A percentile compares a stretch with the other conserved stretches of the same genome.
Conservation (phyloP, 495 filamentous ascomycete species). For the Aspergillus steynii region DNA sequence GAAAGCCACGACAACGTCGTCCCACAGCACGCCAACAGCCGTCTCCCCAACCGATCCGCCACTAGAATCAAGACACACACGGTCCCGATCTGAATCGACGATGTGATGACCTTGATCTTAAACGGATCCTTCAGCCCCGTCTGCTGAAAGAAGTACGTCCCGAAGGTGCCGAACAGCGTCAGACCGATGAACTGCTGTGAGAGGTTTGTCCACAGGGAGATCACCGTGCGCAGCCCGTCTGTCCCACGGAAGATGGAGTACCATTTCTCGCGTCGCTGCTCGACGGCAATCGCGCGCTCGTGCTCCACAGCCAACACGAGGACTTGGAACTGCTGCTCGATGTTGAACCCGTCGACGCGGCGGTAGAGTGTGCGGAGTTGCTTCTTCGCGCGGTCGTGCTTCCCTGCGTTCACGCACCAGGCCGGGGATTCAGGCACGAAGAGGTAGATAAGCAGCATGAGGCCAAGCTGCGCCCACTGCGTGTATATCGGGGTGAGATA, state of each 20-base stretch:
- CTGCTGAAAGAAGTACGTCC: slow-evolving; percentile 47
- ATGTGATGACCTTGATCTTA: slow-evolving; percentile 41
- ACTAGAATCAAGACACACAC: slow-evolving; percentile 32
- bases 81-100: slow-evolving; percentile 41
- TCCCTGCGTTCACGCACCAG: slow-evolving; percentile 41
- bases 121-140: slow-evolving; percentile 44
- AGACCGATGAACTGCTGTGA: slow-evolving; percentile 45
- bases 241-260: slow-evolving; percentile 40
- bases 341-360: slow-evolving; percentile 26
- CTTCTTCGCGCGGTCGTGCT: slow-evolving; percentile 32
- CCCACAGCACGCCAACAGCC: slow-evolving; percentile 39
- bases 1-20: slow-evolving; percentile 28
- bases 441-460: slow-evolving; percentile 32
- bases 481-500: slow-evolving; percentile 44
- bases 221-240: slow-evolving; percentile 40
- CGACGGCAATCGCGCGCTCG: slow-evolving; percentile 32
- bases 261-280: slow-evolving; percentile 26
- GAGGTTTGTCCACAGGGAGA: slow-evolving; percentile 44
- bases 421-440: slow-evolving; percentile 36
- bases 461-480: slow-evolving; percentile 40
- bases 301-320: background rate
- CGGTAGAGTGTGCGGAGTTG: slow-evolving; percentile 31
- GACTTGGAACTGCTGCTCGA: slow-evolving; percentile 36
- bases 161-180: slow-evolving; percentile 42
- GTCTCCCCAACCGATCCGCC: slow-evolving; percentile 40